These are phyloP conservation scores for Pseudozyma sp. DNA, from an alignment of 1,284 basidiomycete genomes.

Conservation along the genomic window DNA sequence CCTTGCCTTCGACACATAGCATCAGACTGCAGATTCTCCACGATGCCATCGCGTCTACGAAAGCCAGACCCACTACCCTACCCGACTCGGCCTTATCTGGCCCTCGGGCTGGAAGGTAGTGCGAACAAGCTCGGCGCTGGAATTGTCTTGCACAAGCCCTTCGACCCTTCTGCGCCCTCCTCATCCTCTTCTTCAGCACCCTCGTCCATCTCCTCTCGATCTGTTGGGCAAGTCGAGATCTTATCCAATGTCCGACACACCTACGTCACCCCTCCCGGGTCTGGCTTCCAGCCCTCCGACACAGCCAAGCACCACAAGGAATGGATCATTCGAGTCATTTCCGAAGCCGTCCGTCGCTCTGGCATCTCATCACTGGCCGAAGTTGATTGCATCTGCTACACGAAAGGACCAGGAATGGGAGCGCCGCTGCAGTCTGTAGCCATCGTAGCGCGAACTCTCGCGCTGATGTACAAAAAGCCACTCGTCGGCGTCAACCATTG, in stretches of 20 bases:
- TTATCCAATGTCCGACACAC: slow-evolving; percentile 84
- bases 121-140: slow-evolving; percentile 99
- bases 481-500: slow-evolving; percentile 98
- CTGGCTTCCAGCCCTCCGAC: slow-evolving; percentile 94
- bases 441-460: slow-evolving; percentile 91
- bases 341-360: slow-evolving; percentile 81
- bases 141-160: slow-evolving; percentile 83
- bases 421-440: slow-evolving; percentile 95
- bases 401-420: slow-evolving; percentile 99
- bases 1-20: too few species aligned
- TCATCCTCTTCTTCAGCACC: slow-evolving; percentile 33
- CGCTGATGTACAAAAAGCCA: slow-evolving; percentile 88
- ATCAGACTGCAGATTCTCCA: not conserved
- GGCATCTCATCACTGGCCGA: slow-evolving; percentile 77
- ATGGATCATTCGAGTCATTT: slow-evolving; percentile 87
- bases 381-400: slow-evolving; percentile 94
- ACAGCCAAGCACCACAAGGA: slow-evolving; percentile 95
- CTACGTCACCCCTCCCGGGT: slow-evolving; percentile 96
- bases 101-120: slow-evolving; percentile 65
- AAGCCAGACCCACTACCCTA: slow-evolving; percentile 54
- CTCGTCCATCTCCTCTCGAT: slow-evolving; percentile 76
- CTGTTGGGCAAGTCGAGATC: slow-evolving; percentile 72
- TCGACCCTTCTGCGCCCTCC: slow-evolving; percentile 71
- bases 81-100: slow-evolving; percentile 55
- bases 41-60: slow-evolving; percentile 33